Base-by-base conservation (phyloP, 139 green algal genomes). In the Chlorella sp. region DNA sequence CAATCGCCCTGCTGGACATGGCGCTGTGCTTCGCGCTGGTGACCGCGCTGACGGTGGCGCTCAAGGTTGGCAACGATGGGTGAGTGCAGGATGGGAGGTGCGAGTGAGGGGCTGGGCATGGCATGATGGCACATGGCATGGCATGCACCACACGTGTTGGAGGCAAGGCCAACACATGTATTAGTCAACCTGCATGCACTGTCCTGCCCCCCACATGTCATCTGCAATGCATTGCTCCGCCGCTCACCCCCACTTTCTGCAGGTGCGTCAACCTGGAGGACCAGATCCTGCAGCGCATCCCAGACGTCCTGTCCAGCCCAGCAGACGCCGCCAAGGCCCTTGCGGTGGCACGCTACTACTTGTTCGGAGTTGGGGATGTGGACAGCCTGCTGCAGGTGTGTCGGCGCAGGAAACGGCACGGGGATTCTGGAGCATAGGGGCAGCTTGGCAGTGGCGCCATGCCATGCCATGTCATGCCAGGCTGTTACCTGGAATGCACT, bases 261-360 rank as follows among this genome's bases (percentile, higher is more conserved):
- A 86, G 70, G 70, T 86, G 81, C 56, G 28, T 20, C 44, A 87
- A 89, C 41, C 17, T 82, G 44, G 86, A 90, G 64, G 28, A 17
- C 6, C 73, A 82, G 23, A 51, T 90, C 32, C 73, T 90, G 18
- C 12, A n/a, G 57, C 28, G 41, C n/a, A 38, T 81, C 23, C 55
- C 55, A 2, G 32, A 25, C 30, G n/a, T 25, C 23, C 9, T 79
- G 16, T 23, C 20, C 32, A 36, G 28, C 70, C 38, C 81, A 4
- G 26, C 36, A 23, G 51, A 39, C 28, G 36, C 34, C 16, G 36
- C 36, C 69, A 70, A 86, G 34, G 55, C 36, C 15, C 20, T 55
- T 4, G 57, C 82, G 3, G 28, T 86, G 12, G 82, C 82, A 0
- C 44, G 30, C 23, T 86, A 86, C 70, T 86, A 82, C 60, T 30